phyloP scores from a whole-genome alignment of 805 yeast genomes.

The Candida rishiriensis region DNA sequence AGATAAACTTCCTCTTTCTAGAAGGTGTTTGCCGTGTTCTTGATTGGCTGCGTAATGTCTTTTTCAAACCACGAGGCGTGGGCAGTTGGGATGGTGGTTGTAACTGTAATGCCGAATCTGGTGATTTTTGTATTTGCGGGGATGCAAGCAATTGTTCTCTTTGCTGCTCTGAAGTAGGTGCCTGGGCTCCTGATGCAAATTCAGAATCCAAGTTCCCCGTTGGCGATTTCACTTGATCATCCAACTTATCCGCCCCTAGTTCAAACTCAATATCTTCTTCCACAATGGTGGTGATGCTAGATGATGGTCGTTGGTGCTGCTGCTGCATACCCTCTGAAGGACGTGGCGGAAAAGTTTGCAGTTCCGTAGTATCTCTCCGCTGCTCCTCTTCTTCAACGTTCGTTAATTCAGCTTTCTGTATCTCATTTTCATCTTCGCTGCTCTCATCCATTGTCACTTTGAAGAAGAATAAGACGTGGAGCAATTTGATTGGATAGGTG shows the following conservation, averaged over 20 bases:
- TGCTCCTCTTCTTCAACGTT: no score
- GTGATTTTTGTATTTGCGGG: neutral
- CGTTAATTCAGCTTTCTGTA: no score
- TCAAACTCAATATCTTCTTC: constrained; percentile 35
- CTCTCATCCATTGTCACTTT: no score
- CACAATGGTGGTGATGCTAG: constrained; percentile 25
- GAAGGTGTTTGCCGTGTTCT: constrained; percentile 2
- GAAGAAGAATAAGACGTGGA: constrained; percentile 15
- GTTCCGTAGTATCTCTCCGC: no score
- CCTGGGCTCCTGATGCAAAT: neutral
- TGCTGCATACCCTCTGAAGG: no score
- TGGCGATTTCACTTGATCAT: constrained; percentile 33
- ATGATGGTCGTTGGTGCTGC: neutral
- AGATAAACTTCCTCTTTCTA: constrained; percentile 26
- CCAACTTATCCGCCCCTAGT: constrained; percentile 21
- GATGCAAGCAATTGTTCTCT: neutral
- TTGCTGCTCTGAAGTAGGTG: neutral
- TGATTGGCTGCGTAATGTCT: neutral
- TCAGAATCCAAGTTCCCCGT: constrained; percentile 9
- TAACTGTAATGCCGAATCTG: neutral
- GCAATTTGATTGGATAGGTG: constrained; percentile 50
- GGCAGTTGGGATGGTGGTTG: constrained; percentile 1
- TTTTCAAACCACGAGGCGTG: neutral
- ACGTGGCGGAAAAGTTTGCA: no score
- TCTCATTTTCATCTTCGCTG: no score